A percentile compares a stretch with the other conserved stretches of the same genome.
Conservation (phyloP, 768 basidiomycete genomes). For the Psilocybe cubensis region DNA sequence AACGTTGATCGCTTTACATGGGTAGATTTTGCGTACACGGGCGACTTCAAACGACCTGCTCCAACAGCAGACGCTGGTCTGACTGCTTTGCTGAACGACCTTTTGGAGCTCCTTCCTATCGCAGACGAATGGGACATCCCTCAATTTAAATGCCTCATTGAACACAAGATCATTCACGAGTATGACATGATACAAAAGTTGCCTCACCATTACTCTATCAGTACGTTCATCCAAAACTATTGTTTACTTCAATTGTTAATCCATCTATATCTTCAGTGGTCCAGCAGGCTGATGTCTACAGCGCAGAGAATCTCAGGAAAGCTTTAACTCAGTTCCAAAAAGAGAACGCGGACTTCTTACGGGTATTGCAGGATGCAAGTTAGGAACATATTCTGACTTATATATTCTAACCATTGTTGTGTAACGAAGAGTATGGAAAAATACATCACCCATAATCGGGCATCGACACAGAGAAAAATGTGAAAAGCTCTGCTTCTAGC, state of each 20-base stretch:
- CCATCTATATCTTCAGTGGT: conserved; percentile 1
- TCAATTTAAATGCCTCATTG: conserved; percentile 12
- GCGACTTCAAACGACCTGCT: conserved; percentile 13
- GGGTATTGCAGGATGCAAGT: background rate
- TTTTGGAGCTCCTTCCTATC: conserved; percentile 13
- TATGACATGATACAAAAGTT: conserved; percentile 16
- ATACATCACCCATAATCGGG: too few relatives aligned
- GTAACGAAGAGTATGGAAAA: too few relatives aligned
- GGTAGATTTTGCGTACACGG: conserved; percentile 35
- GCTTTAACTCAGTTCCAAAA: conserved; percentile 3
- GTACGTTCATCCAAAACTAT: conserved; percentile 1
- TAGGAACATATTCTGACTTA: too few relatives aligned
- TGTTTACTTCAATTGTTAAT: background rate
- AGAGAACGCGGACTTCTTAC: background rate
- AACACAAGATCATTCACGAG: conserved; percentile 12
- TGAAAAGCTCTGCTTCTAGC: too few relatives aligned
- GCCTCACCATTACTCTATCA: background rate
- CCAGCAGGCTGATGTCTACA: background rate
- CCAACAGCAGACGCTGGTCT: background rate
- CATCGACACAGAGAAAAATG: too few relatives aligned
- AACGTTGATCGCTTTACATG: background rate
- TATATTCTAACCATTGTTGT: too few relatives aligned
- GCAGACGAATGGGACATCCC: conserved; percentile 19
- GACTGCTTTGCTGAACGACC: conserved; percentile 1
- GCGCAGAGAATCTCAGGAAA: background rate